Conservation (phyloP, 108 stramenopile species). For the Fistulifera pelliculosa region DNA sequence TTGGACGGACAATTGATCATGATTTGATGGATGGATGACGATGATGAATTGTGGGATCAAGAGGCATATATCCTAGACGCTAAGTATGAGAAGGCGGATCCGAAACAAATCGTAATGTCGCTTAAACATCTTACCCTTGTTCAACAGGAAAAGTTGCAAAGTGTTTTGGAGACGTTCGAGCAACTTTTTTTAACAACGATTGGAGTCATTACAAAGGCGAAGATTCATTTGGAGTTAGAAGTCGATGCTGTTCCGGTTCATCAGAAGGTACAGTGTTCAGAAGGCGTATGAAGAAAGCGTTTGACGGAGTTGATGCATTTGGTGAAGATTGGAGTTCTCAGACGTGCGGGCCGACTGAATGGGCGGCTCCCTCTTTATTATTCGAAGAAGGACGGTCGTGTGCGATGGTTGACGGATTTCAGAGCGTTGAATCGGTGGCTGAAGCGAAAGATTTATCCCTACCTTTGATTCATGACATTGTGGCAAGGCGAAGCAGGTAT, state of each 20-base stretch:
- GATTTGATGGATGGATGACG: too few relatives aligned
- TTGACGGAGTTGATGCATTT: constrained; percentile 15
- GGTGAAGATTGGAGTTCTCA: constrained; percentile 13
- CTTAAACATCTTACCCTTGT: constrained; percentile 11
- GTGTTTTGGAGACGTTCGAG: constrained; percentile 19
- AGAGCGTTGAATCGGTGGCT: constrained; percentile 28
- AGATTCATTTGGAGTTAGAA: constrained; percentile 25
- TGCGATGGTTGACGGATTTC: constrained; percentile 21
- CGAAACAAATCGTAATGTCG: constrained; percentile 5
- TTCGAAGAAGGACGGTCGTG: constrained; percentile 14
- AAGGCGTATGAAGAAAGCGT: constrained; percentile 16
- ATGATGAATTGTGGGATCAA: not conserved
- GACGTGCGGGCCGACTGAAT: constrained; percentile 8
- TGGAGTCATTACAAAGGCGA: constrained; percentile 16
- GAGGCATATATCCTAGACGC: constrained; percentile 15
- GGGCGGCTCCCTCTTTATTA: constrained; percentile 11
- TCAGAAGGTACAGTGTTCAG: constrained; percentile 20
- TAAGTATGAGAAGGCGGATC: constrained; percentile 32
- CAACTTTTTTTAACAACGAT: constrained; percentile 23
- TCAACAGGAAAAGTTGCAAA: constrained; percentile 11
- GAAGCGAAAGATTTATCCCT: constrained; percentile 29
- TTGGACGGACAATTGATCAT: too few relatives aligned
- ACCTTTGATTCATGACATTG: constrained; percentile 27
- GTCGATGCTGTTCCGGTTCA: constrained; percentile 25
- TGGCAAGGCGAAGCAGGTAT: constrained; percentile 23